Conservation (phyloP, 1,284 basidiomycete genomes). For the Cystobasidium slooffiae region DNA sequence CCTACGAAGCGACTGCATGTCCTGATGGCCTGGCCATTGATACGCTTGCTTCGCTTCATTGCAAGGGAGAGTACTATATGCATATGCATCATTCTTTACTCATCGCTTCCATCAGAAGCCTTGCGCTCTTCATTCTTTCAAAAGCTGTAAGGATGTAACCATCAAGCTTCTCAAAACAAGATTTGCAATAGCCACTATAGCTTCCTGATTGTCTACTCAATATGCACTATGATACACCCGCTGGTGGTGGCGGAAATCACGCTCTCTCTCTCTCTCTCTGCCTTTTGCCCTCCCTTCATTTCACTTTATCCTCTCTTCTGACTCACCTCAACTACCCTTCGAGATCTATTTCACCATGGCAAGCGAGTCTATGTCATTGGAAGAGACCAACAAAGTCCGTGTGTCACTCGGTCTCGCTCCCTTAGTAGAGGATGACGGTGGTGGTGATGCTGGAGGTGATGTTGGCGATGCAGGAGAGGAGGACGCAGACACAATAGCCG, state of each 20-base stretch:
- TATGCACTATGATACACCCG: too few relatives aligned
- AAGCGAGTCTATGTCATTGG: conserved; percentile 81
- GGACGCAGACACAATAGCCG: conserved; percentile 62
- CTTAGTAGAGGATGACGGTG: conserved; percentile 64
- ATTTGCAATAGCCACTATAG: too few relatives aligned
- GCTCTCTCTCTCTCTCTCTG: neutral
- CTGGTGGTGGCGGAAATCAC: neutral
- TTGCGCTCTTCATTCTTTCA: too few relatives aligned
- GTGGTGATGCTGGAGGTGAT: conserved; percentile 1
- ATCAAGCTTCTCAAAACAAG: too few relatives aligned
- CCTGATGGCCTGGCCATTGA: too few relatives aligned
- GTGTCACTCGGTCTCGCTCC: conserved; percentile 92
- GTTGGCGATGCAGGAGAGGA: conserved; percentile 49
- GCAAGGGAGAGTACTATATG: too few relatives aligned
- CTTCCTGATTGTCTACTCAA: too few relatives aligned
- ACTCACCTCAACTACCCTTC: neutral
- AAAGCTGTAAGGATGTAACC: too few relatives aligned
- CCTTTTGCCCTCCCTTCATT: neutral
- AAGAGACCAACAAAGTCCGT: conserved; percentile 98
- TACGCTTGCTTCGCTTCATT: too few relatives aligned
- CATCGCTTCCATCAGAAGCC: too few relatives aligned
- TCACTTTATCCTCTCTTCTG: neutral
- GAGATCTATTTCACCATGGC: conserved; percentile 14
- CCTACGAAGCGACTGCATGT: too few relatives aligned
- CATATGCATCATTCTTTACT: too few relatives aligned